Conservation (phyloP, 78 protist genomes). For the Dictyostelium capitatum region DNA sequence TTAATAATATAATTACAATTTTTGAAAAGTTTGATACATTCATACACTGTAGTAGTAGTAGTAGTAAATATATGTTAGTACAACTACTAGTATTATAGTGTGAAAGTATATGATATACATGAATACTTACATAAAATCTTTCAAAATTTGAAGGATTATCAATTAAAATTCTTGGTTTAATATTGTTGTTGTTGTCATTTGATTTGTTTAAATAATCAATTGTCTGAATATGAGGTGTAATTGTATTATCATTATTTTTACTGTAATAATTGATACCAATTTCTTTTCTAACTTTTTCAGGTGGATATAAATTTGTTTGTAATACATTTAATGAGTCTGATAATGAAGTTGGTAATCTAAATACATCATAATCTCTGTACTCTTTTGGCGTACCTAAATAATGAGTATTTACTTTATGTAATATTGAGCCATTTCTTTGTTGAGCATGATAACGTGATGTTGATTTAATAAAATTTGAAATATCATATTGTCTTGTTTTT, state of each 20-base stretch:
- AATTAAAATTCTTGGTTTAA: slow-evolving; percentile 11
- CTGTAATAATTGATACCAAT: slow-evolving; percentile 27
- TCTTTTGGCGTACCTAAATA: slow-evolving; percentile 28
- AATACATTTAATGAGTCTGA: slow-evolving; percentile 46
- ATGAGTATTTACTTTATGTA: slow-evolving; percentile 44
- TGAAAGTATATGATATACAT: too few species aligned
- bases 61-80: too few species aligned
- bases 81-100: too few species aligned
- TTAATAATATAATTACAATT: slow-evolving; percentile 35
- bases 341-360: slow-evolving; percentile 48
- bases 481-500: slow-evolving; percentile 39
- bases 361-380: slow-evolving; percentile 27
- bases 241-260: neutral
- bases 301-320: slow-evolving; percentile 61
- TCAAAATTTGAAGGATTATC: slow-evolving; percentile 42
- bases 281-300: slow-evolving; percentile 36
- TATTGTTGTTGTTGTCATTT: neutral
- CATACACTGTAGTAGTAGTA: slow-evolving; percentile 35
- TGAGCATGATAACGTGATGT: slow-evolving; percentile 57
- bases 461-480: slow-evolving; percentile 47
- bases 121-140: slow-evolving; percentile 40
- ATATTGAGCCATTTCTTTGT: neutral
- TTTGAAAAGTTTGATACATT: slow-evolving; percentile 50
- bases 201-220: neutral
- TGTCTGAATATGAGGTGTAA: slow-evolving; percentile 4